Evolutionary conservation across 2,329 filamentous ascomycete species (phyloP), one percentile per base, ranked within the genome.

Genomic region (Eutypa lata): DNA sequence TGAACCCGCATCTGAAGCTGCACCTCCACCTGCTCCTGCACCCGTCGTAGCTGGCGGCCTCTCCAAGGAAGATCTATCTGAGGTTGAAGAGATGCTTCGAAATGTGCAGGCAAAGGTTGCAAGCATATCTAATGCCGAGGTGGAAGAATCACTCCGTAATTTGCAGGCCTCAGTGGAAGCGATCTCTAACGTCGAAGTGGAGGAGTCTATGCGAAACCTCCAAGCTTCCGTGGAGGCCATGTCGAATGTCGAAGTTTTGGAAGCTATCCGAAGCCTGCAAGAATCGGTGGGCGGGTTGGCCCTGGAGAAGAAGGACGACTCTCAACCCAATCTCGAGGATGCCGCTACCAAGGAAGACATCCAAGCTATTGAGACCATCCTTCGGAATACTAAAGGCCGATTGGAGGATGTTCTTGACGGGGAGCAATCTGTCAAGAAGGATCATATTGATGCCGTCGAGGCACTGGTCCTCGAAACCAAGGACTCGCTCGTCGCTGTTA

Each of bases 311-410:
- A 64, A 64, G 7, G 57, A 63, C 18, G 56, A 52, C 19, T 66
- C 66, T 5, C 53, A 47, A 22, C 61, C 58, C 2, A 67, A 61
- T 51, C 57, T 35, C 33, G 70, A 53, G 38, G 83, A 85, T 37
- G 68, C 78, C 2, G 86, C 88, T 6, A 84, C 79, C 31, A 90
- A 90, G 66, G 91, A 96, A 59, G 92, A 97, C 61, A 90, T 92
- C 0, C 85, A 93, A 56, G 91, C 91, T 11, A 92, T 97, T 53
- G 93, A 97, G 70, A 95, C 89, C 0, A 85, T 97, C 47, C 79
- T 97, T 13, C 85, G 88, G 42, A 96, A 96, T 67, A 92, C 91
- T 31, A 97, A 97, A 68, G 85, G 87, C 5, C 89, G 89, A 46
- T 76, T 97, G 10, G 93, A 97, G 53, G 91, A 96, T 54, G 69